Evolutionary conservation across 108 stramenopile genomes (phyloP).

Genomic region (Cyclotella atomus): DNA sequence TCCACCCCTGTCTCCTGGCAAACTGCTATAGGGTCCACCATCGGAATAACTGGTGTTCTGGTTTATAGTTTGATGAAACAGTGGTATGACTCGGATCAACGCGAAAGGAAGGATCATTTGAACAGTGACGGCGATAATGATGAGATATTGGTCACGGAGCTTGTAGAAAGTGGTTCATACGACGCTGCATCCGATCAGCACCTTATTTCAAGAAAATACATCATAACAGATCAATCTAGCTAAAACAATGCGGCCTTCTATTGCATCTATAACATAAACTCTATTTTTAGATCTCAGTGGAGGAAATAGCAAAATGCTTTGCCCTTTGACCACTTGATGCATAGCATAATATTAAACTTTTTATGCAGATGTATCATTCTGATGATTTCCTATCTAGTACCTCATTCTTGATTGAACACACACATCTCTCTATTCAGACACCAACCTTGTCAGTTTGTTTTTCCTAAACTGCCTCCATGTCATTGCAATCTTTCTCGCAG

Average conservation of each 20-base stretch:
- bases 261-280: no score
- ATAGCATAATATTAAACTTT: background rate
- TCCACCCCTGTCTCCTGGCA: constrained; percentile 57
- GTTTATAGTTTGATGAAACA: constrained; percentile 52
- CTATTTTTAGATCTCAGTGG: no score
- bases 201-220: background rate
- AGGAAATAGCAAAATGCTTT: no score
- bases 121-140: background rate
- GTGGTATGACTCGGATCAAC: constrained; percentile 32
- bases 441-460: background rate
- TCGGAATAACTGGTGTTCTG: constrained; percentile 55
- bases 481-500: background rate
- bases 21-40: constrained; percentile 42
- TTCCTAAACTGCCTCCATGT: background rate
- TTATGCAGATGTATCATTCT: background rate
- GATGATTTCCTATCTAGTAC: no score
- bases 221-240: no score
- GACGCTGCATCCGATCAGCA: background rate
- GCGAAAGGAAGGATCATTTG: background rate
- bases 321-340: no score
- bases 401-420: no score
- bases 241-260: no score
- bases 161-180: background rate
- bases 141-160: background rate
- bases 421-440: no score